A percentile compares a stretch with the other conserved stretches of the same genome.
phyloP scores from a whole-genome alignment of 495 filamentous ascomycete species.

The Aspergillus egyptiacus region DNA sequence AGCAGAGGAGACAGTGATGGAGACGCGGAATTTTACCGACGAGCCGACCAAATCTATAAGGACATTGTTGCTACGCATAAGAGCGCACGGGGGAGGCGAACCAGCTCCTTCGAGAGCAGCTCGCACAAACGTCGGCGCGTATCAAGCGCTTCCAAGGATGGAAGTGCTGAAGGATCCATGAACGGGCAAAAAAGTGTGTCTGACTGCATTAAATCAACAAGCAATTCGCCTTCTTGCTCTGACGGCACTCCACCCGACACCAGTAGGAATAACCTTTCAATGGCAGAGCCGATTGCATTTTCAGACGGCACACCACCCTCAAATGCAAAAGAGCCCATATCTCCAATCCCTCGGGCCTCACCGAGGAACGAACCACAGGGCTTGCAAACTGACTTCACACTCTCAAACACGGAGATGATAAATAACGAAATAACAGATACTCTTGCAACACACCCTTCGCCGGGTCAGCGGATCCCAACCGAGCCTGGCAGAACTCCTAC shows the following conservation, averaged over 20 bases:
- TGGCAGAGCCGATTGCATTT: not conserved
- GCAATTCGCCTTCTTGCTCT: not conserved
- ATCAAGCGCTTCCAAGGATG: slow-evolving; percentile 8
- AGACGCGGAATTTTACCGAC: slow-evolving; percentile 58
- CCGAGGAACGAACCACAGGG: not conserved
- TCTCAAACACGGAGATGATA: not conserved
- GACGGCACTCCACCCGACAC: not conserved
- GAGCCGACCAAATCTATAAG: slow-evolving; percentile 56
- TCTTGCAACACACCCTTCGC: not conserved
- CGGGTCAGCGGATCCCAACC: not conserved
- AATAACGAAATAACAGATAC: not conserved
- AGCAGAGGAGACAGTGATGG: slow-evolving; percentile 38
- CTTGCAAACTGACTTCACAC: not conserved
- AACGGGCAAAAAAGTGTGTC: not conserved
- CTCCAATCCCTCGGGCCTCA: not conserved
- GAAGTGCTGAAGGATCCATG: not conserved
- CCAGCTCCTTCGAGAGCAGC: slow-evolving; percentile 7
- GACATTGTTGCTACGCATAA: slow-evolving; percentile 52
- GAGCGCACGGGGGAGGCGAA: slow-evolving; percentile 24
- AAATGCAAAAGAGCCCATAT: not conserved
- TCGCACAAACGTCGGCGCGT: slow-evolving; percentile 8
- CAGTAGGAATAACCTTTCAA: not conserved
- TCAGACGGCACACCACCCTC: not conserved
- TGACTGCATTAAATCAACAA: no score
- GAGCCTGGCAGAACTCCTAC: not conserved